Base-by-base conservation (phyloP, 192 early-diverging fungal genomes). In the Coemansia sp. region DNA sequence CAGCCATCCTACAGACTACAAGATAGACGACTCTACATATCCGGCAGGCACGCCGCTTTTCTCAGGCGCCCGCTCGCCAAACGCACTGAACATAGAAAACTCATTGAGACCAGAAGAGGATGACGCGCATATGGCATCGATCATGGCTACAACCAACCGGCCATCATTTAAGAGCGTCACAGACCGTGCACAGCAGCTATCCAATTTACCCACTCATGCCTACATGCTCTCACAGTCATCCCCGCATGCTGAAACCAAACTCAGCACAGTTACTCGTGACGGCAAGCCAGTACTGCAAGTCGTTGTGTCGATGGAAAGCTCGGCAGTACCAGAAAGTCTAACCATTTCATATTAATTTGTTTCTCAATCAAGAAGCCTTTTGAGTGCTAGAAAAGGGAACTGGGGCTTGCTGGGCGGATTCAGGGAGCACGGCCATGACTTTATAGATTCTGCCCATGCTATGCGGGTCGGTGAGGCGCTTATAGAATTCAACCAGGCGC, bases 401-500 rank as follows among this genome's bases (percentile, higher is more conserved):
- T 6, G 68, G 75, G 6, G 40, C 15, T 12, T 34, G 6, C 2
- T 36, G 0, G 0, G 60, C 48, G 28, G 37, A 30, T 11, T 52
- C 50, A 5, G 85, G 81, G 37, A 74, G 58, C 56, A 89, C 80
- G 7, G 87, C 85, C 53, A 92, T 70, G 0, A 81, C 81, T 76
- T 93, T 92, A 69, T 97, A 97, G 34, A 91, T 84, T 32, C 83
- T 82, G 6, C 94, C 94, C 94, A 97, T 97, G 46, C 78, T 75
- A 18, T 76, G 60, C 8, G 84, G 85, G 18, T 91, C 85, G 1
- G 91, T 82, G 11, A 97, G 68, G 3, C 94, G 79, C 52, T 88
- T 83, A 54, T 84, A 90, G 20, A 84, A 81, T 10, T 76, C 64
- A 30, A 90, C 84, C 23, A 97, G 63, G 11, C 79, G 73, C 46